Evolutionary conservation across 768 basidiomycete genomes (phyloP).

Genomic region (Boletus coccyginus): DNA sequence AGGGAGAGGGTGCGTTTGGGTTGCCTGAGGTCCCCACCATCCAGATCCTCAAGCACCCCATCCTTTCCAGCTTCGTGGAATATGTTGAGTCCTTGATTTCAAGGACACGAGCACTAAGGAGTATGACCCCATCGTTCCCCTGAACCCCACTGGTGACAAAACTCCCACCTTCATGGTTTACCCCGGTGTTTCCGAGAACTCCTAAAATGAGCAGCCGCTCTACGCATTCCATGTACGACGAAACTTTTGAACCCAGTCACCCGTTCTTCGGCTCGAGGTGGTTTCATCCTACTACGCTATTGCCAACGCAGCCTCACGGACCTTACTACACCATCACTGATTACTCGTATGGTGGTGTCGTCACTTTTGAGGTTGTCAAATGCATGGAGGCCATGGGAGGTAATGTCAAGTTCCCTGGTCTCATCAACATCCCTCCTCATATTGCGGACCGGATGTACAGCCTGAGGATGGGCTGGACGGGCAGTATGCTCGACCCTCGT

Average conservation of each 20-base stretch:
- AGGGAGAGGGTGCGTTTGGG: conserved; percentile 27
- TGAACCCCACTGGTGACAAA: conserved; percentile 11
- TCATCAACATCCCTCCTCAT: conserved; percentile 44
- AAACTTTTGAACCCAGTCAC: conserved; percentile 40
- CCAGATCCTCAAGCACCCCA: conserved; percentile 36
- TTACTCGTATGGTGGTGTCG: conserved; percentile 44
- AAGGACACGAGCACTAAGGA: background rate
- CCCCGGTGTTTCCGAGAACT: conserved; percentile 38
- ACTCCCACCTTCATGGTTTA: conserved; percentile 45
- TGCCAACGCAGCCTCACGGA: conserved; percentile 33
- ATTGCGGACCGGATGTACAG: too few species aligned
- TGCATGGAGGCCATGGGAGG: conserved; percentile 34
- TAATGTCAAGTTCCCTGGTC: conserved; percentile 40
- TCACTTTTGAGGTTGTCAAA: conserved; percentile 43
- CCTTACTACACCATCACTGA: conserved; percentile 42
- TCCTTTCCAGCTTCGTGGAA: conserved; percentile 28
- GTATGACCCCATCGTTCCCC: conserved; percentile 1
- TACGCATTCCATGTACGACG: conserved; percentile 47
- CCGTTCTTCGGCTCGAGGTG: conserved; percentile 39
- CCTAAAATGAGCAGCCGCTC: conserved; percentile 40
- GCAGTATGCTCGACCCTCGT: too few species aligned
- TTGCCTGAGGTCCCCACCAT: conserved; percentile 36
- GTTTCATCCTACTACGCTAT: conserved; percentile 36
- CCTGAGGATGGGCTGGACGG: too few species aligned
- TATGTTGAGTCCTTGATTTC: conserved; percentile 30